Percentiles rank a stretch among this genome's conserved stretches.
Conservation (phyloP, 148 eudicot species). For the Polygonum aviculare region DNA sequence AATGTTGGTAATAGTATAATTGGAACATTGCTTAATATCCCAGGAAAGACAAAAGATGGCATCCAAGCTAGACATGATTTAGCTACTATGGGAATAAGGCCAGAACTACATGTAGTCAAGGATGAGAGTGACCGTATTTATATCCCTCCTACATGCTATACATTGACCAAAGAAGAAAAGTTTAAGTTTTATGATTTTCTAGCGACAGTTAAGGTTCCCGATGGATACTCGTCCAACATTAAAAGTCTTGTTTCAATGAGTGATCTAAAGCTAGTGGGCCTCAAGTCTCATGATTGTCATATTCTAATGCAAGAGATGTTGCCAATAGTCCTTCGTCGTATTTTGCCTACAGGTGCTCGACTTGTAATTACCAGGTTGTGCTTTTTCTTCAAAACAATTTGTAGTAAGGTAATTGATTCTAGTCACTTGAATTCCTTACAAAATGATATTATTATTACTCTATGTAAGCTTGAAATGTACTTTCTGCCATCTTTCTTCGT, state of each 20-base stretch:
- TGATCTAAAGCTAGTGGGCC: too few species aligned
- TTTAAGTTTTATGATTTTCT: background rate
- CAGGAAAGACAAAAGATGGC: background rate
- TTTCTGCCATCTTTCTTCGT: background rate
- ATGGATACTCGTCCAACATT: too few species aligned
- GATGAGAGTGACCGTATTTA: background rate
- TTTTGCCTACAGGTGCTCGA: too few species aligned
- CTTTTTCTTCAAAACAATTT: background rate
- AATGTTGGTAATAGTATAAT: background rate
- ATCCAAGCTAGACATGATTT: background rate
- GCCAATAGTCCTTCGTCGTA: too few species aligned
- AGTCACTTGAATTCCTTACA: background rate
- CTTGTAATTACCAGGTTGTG: background rate
- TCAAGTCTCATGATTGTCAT: too few species aligned
- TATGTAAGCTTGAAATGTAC: background rate
- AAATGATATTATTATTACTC: background rate
- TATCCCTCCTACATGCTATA: background rate
- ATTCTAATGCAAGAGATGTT: too few species aligned
- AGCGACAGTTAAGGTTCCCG: background rate
- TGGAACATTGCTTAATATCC: background rate
- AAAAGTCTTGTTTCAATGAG: too few species aligned
- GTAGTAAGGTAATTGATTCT: background rate
- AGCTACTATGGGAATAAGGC: background rate
- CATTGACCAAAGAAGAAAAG: background rate
- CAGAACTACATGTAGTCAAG: background rate